A percentile compares a stretch with the other conserved stretches of the same genome.
Conservation (phyloP, 1,284 basidiomycete genomes). For the Puccinia polysora region DNA sequence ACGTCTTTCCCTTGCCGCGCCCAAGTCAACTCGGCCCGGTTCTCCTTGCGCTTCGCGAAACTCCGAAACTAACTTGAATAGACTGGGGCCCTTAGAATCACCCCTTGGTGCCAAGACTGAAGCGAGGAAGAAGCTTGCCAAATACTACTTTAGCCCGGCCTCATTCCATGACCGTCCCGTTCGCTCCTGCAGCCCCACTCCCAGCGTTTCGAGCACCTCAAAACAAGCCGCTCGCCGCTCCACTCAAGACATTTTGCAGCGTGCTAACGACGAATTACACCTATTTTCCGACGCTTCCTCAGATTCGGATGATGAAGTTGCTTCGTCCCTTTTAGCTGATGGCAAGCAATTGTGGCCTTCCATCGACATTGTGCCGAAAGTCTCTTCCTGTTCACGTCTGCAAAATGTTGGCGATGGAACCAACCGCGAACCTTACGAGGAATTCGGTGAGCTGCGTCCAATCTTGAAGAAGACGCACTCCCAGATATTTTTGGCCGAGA, state of each 20-base stretch:
- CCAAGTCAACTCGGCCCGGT: not conserved
- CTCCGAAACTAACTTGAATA: not conserved
- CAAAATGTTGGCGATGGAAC: not conserved
- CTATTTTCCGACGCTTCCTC: conserved; percentile 10
- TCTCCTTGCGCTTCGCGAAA: not conserved
- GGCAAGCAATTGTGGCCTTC: not conserved
- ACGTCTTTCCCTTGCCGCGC: conserved; percentile 37
- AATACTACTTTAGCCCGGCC: conserved; percentile 23
- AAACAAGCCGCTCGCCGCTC: conserved; percentile 1
- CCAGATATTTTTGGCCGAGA: conserved; percentile 21
- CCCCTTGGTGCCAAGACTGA: conserved; percentile 8
- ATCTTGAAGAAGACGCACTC: conserved; percentile 28
- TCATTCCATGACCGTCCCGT: not conserved
- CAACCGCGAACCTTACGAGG: not conserved
- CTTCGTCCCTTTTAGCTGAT: conserved; percentile 2
- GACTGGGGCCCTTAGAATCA: not conserved
- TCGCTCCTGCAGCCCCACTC: conserved; percentile 28
- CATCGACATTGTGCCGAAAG: not conserved
- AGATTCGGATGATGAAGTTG: conserved; percentile 35
- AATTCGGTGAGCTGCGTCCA: conserved; percentile 16
- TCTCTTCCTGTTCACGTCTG: conserved; percentile 13
- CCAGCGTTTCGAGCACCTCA: not conserved
- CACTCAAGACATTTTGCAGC: not conserved
- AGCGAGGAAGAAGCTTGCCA: conserved; percentile 9
- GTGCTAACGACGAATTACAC: not conserved